A percentile compares a stretch with the other conserved stretches of the same genome.
Evolutionary conservation across 345 rosid genomes (phyloP).

Genomic region (Sonneratia caseolaris): DNA sequence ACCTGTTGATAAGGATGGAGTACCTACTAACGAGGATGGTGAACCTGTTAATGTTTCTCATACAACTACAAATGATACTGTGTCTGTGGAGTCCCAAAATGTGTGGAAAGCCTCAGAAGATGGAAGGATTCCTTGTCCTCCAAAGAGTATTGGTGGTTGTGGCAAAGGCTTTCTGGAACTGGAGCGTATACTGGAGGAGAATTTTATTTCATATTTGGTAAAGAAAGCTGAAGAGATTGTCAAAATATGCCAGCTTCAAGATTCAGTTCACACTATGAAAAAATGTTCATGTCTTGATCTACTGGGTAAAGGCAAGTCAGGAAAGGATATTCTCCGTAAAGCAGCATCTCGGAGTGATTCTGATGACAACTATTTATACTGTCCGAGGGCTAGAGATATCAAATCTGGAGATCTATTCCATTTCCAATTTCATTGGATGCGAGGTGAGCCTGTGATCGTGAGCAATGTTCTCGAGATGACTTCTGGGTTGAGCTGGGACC

Average conservation of each 20-base stretch:
- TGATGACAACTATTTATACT: constrained; percentile 39
- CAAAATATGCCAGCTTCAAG: constrained; percentile 1
- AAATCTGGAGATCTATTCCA: constrained; percentile 33
- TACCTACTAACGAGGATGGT: background rate
- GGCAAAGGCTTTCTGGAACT: constrained; percentile 23
- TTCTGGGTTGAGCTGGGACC: constrained; percentile 60
- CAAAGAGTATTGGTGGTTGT: constrained; percentile 26
- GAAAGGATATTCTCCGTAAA: constrained; percentile 16
- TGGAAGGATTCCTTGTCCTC: constrained; percentile 32
- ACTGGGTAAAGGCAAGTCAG: constrained; percentile 9
- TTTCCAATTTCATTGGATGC: constrained; percentile 56
- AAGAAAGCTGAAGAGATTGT: constrained; percentile 25
- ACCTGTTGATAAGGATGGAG: background rate
- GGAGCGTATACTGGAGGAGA: constrained; percentile 18
- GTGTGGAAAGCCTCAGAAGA: constrained; percentile 33
- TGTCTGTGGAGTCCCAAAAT: background rate
- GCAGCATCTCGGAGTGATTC: constrained; percentile 35
- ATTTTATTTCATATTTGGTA: constrained; percentile 27
- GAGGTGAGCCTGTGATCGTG: constrained; percentile 50
- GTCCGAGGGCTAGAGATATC: constrained; percentile 29
- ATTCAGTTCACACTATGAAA: background rate
- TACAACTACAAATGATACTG: background rate
- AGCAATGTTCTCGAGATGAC: constrained; percentile 40
- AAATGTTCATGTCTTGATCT: constrained; percentile 29
- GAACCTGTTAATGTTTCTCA: background rate